phyloP scores from a whole-genome alignment of 352 stramenopile genomes.

The Pythium apleroticum region DNA sequence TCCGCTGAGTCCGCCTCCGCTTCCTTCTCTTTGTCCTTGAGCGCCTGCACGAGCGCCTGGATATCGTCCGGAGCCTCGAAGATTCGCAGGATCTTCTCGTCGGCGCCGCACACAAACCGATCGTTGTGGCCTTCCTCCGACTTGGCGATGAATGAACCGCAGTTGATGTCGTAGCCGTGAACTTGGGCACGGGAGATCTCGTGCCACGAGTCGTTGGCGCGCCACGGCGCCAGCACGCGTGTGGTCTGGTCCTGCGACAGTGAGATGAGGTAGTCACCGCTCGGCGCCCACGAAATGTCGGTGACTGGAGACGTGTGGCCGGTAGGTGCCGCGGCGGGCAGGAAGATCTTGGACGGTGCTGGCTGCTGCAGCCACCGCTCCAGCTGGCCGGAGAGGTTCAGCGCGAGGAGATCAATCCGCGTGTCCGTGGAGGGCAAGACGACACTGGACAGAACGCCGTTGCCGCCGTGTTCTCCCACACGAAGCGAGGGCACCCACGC shows the following conservation, averaged over 20 bases:
- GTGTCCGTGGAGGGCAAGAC: slow-evolving; percentile 31
- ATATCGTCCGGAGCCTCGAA: slow-evolving; percentile 66
- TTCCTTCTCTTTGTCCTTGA: slow-evolving; percentile 15
- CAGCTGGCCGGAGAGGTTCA: slow-evolving; percentile 64
- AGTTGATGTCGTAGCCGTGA: slow-evolving; percentile 83
- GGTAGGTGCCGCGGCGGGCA: slow-evolving; percentile 48
- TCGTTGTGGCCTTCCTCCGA: slow-evolving; percentile 26
- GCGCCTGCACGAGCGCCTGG: slow-evolving; percentile 30
- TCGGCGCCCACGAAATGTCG: slow-evolving; percentile 64
- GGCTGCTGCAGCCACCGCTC: slow-evolving; percentile 66
- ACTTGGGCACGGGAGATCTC: slow-evolving; percentile 81
- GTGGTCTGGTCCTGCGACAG: slow-evolving; percentile 78
- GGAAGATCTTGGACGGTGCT: slow-evolving; percentile 46
- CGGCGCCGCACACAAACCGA: slow-evolving; percentile 71
- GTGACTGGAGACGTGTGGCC: slow-evolving; percentile 59
- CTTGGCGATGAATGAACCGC: slow-evolving; percentile 47
- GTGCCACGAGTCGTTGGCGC: slow-evolving; percentile 33
- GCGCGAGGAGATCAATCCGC: slow-evolving; percentile 52
- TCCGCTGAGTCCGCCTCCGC: background rate
- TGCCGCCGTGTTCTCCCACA: slow-evolving; percentile 57
- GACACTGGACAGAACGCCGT: slow-evolving; percentile 47
- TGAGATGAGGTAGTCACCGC: slow-evolving; percentile 64
- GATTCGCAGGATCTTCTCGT: slow-evolving; percentile 83
- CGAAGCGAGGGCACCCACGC: slow-evolving; percentile 52
- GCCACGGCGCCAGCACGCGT: slow-evolving; percentile 44